These are phyloP conservation scores for Aspergillus mulundensis DNA, from an alignment of 495 filamentous ascomycete species.

Conservation along the genomic window DNA sequence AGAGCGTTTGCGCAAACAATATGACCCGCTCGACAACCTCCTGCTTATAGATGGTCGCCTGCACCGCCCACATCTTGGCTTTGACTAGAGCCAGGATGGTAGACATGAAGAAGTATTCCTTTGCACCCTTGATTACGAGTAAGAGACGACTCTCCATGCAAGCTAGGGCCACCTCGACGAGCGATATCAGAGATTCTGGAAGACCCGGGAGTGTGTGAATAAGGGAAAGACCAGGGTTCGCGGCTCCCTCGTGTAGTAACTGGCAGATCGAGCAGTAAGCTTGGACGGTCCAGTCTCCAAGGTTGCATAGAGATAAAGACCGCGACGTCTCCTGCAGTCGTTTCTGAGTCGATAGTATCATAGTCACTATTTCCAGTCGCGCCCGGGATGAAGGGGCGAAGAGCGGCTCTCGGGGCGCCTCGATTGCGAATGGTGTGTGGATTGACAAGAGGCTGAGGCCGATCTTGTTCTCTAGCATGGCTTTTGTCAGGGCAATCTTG, in stretches of 20 bases:
- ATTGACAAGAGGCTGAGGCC: slow-evolving; percentile 35
- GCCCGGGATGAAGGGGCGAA: slow-evolving; percentile 38
- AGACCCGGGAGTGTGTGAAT: slow-evolving; percentile 33
- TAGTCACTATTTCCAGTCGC: slow-evolving; percentile 36
- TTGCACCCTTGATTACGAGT: slow-evolving; percentile 40
- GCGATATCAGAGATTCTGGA: slow-evolving; percentile 32
- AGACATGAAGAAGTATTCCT: slow-evolving; percentile 45
- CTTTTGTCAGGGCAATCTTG: slow-evolving; percentile 30
- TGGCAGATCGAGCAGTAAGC: slow-evolving; percentile 38
- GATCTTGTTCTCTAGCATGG: slow-evolving; percentile 35
- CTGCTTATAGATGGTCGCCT: slow-evolving; percentile 36
- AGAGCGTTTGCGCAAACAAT: slow-evolving; percentile 35
- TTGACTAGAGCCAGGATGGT: slow-evolving; percentile 41
- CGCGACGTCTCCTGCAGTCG: slow-evolving; percentile 32
- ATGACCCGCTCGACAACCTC: slow-evolving; percentile 39
- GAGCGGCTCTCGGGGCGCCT: slow-evolving; percentile 31
- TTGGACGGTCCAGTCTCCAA: slow-evolving; percentile 42
- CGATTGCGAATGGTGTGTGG: slow-evolving; percentile 44
- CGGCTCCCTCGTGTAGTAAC: slow-evolving; percentile 27
- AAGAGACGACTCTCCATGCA: slow-evolving; percentile 33
- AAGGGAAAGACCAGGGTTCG: slow-evolving; percentile 17
- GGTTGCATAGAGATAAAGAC: slow-evolving; percentile 33
- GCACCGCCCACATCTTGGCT: slow-evolving; percentile 34
- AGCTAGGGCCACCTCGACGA: slow-evolving; percentile 34
- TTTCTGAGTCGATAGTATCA: slow-evolving; percentile 37